phyloP scores from a whole-genome alignment of 352 stramenopile genomes.

The Pythium volutum region DNA sequence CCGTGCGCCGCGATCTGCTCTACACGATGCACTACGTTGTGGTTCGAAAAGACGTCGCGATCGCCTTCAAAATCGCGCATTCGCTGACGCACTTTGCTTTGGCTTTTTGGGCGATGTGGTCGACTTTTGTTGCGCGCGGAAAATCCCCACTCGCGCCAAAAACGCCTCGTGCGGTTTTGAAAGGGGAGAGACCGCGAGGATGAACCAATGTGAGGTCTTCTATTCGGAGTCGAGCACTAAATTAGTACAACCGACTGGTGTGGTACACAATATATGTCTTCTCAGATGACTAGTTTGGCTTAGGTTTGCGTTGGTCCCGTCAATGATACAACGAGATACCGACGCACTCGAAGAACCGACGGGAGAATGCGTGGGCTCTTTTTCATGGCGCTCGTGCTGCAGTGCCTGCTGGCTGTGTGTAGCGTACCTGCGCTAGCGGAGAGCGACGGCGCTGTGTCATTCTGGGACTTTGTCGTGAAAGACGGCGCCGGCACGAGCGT shows the following conservation, averaged over 20 bases:
- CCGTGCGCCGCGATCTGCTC: constrained; percentile 3
- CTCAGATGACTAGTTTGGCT: background rate
- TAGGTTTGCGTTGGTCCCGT: constrained; percentile 1
- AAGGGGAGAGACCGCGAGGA: constrained; percentile 6
- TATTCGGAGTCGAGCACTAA: constrained; percentile 4
- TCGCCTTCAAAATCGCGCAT: constrained; percentile 2
- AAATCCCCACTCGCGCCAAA: constrained; percentile 11
- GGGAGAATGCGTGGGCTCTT: constrained; percentile 12
- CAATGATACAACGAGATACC: background rate
- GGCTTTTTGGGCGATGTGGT: background rate
- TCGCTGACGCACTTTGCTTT: background rate
- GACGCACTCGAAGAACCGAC: background rate
- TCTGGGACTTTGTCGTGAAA: constrained; percentile 58
- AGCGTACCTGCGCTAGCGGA: background rate
- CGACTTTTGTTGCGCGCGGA: background rate
- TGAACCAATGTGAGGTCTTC: background rate
- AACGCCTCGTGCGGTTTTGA: background rate
- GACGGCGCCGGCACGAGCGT: constrained; percentile 45
- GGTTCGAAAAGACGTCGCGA: background rate
- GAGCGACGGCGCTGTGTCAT: constrained; percentile 25
- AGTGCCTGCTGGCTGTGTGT: constrained; percentile 11
- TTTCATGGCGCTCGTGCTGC: constrained; percentile 20
- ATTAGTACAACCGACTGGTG: background rate
- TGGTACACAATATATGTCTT: background rate
- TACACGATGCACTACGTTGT: background rate